Conservation (phyloP, 2,329 filamentous ascomycete species). For the Achaetomium macrosporum region DNA sequence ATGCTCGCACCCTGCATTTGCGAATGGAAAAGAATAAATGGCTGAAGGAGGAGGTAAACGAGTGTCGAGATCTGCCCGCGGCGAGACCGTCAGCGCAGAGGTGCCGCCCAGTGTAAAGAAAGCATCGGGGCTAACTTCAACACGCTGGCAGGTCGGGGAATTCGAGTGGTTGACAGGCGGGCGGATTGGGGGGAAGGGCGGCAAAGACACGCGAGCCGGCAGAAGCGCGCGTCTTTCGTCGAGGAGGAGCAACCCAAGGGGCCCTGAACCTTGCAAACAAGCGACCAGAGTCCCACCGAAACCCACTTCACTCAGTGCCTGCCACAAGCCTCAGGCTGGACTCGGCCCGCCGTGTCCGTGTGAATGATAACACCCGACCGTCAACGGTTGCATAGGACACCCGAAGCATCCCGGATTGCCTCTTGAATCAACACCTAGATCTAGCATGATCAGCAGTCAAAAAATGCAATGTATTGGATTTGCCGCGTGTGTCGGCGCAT, state of each 20-base stretch:
- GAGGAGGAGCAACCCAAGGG: constrained; percentile 15
- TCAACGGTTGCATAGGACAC: not conserved
- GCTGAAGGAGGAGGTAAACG: constrained; percentile 16
- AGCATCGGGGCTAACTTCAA: constrained; percentile 23
- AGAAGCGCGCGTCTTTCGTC: constrained; percentile 27
- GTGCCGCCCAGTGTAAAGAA: constrained; percentile 20
- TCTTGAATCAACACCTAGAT: constrained; percentile 1
- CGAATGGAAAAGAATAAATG: constrained; percentile 3
- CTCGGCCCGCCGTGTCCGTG: not conserved
- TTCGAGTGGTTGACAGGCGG: constrained; percentile 25
- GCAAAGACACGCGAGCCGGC: constrained; percentile 27
- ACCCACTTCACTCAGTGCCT: not conserved
- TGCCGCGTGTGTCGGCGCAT: constrained; percentile 6
- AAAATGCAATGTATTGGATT: constrained; percentile 8
- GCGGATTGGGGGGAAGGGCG: constrained; percentile 21
- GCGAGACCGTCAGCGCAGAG: constrained; percentile 20
- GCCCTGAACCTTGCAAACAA: constrained; percentile 21
- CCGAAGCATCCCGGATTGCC: not conserved
- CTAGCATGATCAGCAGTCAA: constrained; percentile 11
- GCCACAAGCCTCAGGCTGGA: not conserved
- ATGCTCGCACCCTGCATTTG: constrained; percentile 15
- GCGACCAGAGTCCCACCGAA: constrained; percentile 19
- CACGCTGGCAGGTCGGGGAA: constrained; percentile 19
- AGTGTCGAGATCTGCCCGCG: constrained; percentile 19
- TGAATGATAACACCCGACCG: not conserved